These are phyloP conservation scores for Aphanoascus verrucosus DNA, from an alignment of 2,329 filamentous ascomycete species.

Conservation along the genomic window DNA sequence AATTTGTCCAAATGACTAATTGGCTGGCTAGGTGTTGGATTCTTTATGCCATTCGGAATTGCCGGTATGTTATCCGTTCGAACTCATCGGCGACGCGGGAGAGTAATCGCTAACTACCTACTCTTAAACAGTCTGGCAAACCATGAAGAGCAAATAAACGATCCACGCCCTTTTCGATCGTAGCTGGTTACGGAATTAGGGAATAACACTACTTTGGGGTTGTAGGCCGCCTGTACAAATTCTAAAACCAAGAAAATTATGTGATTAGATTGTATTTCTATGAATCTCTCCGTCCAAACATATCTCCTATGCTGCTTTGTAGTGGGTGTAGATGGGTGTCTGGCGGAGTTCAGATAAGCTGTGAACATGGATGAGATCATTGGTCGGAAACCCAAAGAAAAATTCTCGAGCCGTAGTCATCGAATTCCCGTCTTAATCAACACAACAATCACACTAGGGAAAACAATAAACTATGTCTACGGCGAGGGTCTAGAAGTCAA, in stretches of 20 bases:
- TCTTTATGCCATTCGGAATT: conserved; percentile 50
- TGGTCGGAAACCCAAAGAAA: conserved; percentile 9
- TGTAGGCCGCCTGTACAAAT: conserved; percentile 14
- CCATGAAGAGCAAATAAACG: conserved; percentile 48
- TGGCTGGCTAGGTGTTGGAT: conserved; percentile 42
- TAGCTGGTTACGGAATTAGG: neutral
- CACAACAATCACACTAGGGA: neutral
- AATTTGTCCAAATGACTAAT: conserved; percentile 28
- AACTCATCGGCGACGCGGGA: neutral
- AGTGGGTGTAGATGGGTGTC: neutral
- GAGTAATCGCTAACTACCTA: conserved; percentile 18
- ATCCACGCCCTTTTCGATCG: conserved; percentile 3
- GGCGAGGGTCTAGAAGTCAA: neutral
- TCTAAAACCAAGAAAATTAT: conserved; percentile 3
- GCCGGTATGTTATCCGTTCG: conserved; percentile 44
- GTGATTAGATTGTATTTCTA: conserved; percentile 8
- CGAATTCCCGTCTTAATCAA: neutral
- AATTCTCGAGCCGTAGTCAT: neutral
- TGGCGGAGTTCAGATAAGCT: neutral
- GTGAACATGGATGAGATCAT: conserved; percentile 22
- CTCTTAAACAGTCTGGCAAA: conserved; percentile 50
- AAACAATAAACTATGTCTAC: neutral
- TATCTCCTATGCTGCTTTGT: neutral
- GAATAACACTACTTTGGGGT: conserved; percentile 1
- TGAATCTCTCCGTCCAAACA: neutral